Evolutionary conservation across 805 yeast genomes (phyloP).

Genomic region (Wickerhamiella dianesei): DNA sequence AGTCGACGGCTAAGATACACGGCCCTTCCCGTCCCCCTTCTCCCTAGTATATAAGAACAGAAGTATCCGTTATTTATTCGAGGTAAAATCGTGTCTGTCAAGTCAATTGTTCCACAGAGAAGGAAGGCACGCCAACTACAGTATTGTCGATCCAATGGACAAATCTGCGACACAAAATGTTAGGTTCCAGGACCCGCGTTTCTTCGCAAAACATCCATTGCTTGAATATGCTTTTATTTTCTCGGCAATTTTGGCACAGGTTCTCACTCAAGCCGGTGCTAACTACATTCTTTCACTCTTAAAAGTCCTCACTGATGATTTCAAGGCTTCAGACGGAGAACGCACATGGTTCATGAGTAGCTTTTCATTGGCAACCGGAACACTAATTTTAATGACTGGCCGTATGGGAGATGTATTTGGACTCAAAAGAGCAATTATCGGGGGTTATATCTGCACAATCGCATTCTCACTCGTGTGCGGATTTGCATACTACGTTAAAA

Average conservation of each 20-base stretch:
- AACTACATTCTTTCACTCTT: slow-evolving; percentile 17
- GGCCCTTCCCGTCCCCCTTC: too few relatives aligned
- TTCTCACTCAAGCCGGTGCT: slow-evolving; percentile 35
- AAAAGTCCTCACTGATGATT: slow-evolving; percentile 23
- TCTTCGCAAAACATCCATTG: slow-evolving; percentile 10
- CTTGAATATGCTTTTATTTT: slow-evolving; percentile 13
- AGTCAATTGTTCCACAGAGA: too few relatives aligned
- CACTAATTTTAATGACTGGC: slow-evolving; percentile 57
- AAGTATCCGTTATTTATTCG: too few relatives aligned
- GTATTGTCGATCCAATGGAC: too few relatives aligned
- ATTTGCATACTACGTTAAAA: slow-evolving; percentile 34
- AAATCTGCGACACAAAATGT: neutral
- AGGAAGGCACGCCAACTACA: too few relatives aligned
- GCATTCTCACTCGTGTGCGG: slow-evolving; percentile 53
- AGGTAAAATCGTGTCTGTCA: too few relatives aligned
- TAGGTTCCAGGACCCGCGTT: slow-evolving; percentile 14
- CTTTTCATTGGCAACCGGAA: slow-evolving; percentile 57
- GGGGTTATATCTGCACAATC: slow-evolving; percentile 43
- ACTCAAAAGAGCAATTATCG: slow-evolving; percentile 35
- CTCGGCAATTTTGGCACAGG: slow-evolving; percentile 44
- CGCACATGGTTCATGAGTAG: slow-evolving; percentile 58
- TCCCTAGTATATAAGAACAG: too few relatives aligned
- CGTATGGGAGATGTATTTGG: slow-evolving; percentile 64
- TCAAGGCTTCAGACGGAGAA: slow-evolving; percentile 19
- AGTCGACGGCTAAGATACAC: too few relatives aligned